Base-by-base conservation (phyloP, 2,329 filamentous ascomycete species). In the Xylaria polymorpha region DNA sequence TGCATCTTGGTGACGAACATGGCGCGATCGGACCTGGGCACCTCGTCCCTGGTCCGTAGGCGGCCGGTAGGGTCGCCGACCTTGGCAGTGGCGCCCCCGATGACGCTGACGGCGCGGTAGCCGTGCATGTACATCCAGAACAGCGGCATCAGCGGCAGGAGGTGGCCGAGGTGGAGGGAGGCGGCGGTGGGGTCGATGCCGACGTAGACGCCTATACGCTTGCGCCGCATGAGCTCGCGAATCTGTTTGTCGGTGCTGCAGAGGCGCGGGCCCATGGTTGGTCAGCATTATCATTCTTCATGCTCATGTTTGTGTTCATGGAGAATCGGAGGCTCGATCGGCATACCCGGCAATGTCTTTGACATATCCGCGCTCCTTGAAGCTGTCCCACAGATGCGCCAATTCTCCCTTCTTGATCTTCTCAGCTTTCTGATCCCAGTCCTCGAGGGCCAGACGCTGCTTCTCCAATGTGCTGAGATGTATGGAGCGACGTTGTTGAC, bases 121-220 rank as follows among this genome's bases (percentile, higher is more conserved):
- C 93, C 93, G 77, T 94, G 85, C 72, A 94, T 84, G 81, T 93
- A 94, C 83, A 94, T 87, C 91, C 92, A 95, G 81, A 94, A 94
- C 29, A 95, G 83, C 18, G 92, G 88, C 93, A 96, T 96, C 64
- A 95, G 84, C 25, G 93, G 91, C 15, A 96, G 83, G 6, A 97
- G 84, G 77, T 97, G 92, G 67, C 93, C 93, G 56, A 96, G 84
- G 75, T 97, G 93, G 68, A 96, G 83, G 1, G 93, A 96, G 65
- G 88, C 84, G 15, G 92, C 92, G 0, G 93, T 96, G 5, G 93
- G 92, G 77, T 97, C 93, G 75, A 96, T 88, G 73, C 93, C 93
- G 62, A 93, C 91, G 76, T 97, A 97, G 68, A 87, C 90, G 70
- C 90, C 91, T 73, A 94, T 88, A 70, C 90, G 85, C 77, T 90